Percentiles rank a stretch among this genome's conserved stretches.
Conservation (phyloP, 441 rosid genomes). For the Omphalea diandra region DNA sequence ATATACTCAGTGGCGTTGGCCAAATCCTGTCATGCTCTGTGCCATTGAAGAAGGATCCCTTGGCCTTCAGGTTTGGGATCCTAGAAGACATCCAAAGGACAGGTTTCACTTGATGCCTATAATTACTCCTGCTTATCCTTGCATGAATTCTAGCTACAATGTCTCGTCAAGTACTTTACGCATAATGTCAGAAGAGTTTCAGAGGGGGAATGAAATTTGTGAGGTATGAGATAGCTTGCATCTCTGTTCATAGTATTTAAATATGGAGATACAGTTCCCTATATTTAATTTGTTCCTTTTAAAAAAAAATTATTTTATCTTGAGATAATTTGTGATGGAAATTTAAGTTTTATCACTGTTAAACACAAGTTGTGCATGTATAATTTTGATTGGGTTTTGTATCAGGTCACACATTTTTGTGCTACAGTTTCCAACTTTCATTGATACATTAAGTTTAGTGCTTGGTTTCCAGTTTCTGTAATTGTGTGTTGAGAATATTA, state of each 20-base stretch:
- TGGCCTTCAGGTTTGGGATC: conserved; percentile 98
- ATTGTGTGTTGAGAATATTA: background rate
- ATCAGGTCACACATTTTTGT: no score
- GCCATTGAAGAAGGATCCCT: conserved; percentile 82
- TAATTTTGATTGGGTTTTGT: no score
- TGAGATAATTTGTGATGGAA: no score
- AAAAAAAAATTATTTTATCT: no score
- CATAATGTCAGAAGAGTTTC: conserved; percentile 87
- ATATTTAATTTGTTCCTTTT: no score
- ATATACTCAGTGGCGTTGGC: conserved; percentile 97
- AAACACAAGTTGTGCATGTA: no score
- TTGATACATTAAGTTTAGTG: background rate
- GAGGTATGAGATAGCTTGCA: conserved; percentile 56
- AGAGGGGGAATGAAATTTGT: conserved; percentile 86
- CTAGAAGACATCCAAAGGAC: conserved; percentile 85
- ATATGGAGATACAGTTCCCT: background rate
- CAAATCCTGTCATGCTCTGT: conserved; percentile 94
- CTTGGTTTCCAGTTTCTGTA: background rate
- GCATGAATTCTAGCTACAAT: conserved; percentile 97
- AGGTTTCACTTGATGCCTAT: conserved; percentile 93
- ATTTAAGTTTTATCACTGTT: no score
- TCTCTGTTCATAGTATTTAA: background rate
- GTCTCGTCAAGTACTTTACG: conserved; percentile 85
- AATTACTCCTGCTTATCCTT: conserved; percentile 96
- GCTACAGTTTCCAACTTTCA: background rate